Evolutionary conservation across 805 yeast genomes (phyloP).

Genomic region (Cyberlindnera mycetangii): DNA sequence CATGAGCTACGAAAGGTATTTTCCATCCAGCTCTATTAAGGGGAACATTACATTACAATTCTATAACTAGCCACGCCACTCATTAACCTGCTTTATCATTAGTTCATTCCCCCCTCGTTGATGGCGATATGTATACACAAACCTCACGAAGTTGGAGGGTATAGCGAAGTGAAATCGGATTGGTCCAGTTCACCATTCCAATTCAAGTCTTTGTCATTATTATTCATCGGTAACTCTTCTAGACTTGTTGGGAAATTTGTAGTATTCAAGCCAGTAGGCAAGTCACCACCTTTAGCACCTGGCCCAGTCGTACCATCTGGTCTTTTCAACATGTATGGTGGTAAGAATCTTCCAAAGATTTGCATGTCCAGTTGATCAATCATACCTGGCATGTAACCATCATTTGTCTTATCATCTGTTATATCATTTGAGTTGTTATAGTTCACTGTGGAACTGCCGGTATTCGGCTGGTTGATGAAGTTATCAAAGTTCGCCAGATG

Average conservation of each 20-base stretch:
- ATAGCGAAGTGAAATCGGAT: constrained; percentile 5
- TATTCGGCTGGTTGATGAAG: constrained; percentile 26
- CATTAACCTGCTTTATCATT: too few species aligned
- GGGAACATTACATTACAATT: too few species aligned
- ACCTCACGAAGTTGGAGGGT: neutral
- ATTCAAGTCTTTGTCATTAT: constrained; percentile 3
- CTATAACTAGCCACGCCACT: too few species aligned
- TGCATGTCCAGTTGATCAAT: constrained; percentile 84
- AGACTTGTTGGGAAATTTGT: constrained; percentile 24
- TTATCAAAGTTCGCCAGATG: constrained; percentile 30
- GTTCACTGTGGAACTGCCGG: neutral
- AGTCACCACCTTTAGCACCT: constrained; percentile 29
- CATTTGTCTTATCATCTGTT: constrained; percentile 10
- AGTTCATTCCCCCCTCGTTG: too few species aligned
- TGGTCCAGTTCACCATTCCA: constrained; percentile 3
- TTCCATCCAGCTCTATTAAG: too few species aligned
- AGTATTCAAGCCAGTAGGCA: constrained; percentile 27
- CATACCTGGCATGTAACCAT: constrained; percentile 67
- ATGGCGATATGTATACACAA: too few species aligned
- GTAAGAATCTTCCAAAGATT: constrained; percentile 77
- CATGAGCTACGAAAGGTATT: too few species aligned
- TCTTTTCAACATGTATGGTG: constrained; percentile 71
- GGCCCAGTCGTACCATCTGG: constrained; percentile 27
- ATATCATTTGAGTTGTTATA: neutral
- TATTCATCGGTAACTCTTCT: constrained; percentile 22